Base-by-base conservation (phyloP, 1,139 yeast species). In the Scheffersomyces insectosa region DNA sequence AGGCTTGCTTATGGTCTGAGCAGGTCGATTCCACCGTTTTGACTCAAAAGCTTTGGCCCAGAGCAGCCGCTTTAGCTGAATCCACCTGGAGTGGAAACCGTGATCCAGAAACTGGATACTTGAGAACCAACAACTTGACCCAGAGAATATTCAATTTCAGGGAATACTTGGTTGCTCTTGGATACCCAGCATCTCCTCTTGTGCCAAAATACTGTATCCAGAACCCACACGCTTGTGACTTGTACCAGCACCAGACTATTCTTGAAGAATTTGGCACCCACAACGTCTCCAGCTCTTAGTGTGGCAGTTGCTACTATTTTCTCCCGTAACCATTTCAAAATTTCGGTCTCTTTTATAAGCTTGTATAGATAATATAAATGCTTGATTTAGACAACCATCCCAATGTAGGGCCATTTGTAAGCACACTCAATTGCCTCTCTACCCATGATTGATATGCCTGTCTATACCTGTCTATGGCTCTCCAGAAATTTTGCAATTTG, bases 21-120 rank as follows among this genome's bases (percentile, higher is more conserved):
- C 74, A 68, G 51, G 69, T 60, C 5, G 80, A 75, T 49, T 57
- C 65, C 10, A 47, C 60, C 2, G 70, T 67, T 14, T 54, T 73
- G 32, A 69, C 71, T n/a, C 51, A 52, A n/a, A 70, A 66, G 52
- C 48, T 73, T 25, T 76, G 81, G 81, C 78, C 80, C 1, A 56
- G 81, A 40, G 55, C 75, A 6, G 77, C 78, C 7, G 78, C 80
- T 2, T 61, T 75, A 28, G 79, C 76, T 2, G 81, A 76, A 55
- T 56, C 61, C 3, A 55, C 67, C 4, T 76, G 81, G 81, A 66
- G 75, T 43, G 79, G 80, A 3, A 72, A 73, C 51, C 58, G 59
- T 42, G 63, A 68, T 44, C 44, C 50, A 6, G 48, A 48, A 1
- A 43, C 53, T 6, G 77, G 75, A 4, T 41, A 54, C 36, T 54